Evolutionary conservation across 192 early-diverging fungal species (phyloP).

Genomic region (Umbelopsis vinacea): DNA sequence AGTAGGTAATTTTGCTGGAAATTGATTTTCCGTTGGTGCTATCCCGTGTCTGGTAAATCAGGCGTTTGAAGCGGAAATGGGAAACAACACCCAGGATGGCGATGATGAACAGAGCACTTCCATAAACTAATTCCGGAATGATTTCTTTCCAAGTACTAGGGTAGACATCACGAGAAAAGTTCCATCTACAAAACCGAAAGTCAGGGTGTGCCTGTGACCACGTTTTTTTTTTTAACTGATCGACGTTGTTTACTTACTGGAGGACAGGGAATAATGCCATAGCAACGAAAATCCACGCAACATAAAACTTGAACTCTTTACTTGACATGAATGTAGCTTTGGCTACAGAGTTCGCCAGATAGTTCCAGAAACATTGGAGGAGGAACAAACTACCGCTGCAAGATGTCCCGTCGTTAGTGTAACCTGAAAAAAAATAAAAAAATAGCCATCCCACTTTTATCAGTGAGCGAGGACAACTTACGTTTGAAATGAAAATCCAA

Average conservation of each 20-base stretch:
- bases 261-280: slow-evolving; percentile 42
- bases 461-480: slow-evolving; percentile 16
- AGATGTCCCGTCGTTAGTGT: neutral
- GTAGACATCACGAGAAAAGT: slow-evolving; percentile 35
- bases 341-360: slow-evolving; percentile 46
- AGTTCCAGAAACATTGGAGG: slow-evolving; percentile 56
- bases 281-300: slow-evolving; percentile 35
- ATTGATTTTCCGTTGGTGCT: slow-evolving; percentile 25
- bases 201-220: neutral
- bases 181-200: neutral
- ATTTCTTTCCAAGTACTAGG: slow-evolving; percentile 32
- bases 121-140: slow-evolving; percentile 41
- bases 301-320: slow-evolving; percentile 50
- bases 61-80: slow-evolving; percentile 38
- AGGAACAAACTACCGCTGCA: slow-evolving; percentile 45
- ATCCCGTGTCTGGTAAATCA: slow-evolving; percentile 26
- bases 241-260: slow-evolving; percentile 23
- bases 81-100: slow-evolving; percentile 33
- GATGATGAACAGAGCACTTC: slow-evolving; percentile 37
- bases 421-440: neutral
- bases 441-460: too few species aligned
- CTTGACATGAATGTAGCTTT: slow-evolving; percentile 50
- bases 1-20: slow-evolving; percentile 31
- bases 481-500: slow-evolving; percentile 49
- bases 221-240: neutral